Base-by-base conservation (phyloP, 2,329 filamentous ascomycete species). In the Fusarium cyanostomum region DNA sequence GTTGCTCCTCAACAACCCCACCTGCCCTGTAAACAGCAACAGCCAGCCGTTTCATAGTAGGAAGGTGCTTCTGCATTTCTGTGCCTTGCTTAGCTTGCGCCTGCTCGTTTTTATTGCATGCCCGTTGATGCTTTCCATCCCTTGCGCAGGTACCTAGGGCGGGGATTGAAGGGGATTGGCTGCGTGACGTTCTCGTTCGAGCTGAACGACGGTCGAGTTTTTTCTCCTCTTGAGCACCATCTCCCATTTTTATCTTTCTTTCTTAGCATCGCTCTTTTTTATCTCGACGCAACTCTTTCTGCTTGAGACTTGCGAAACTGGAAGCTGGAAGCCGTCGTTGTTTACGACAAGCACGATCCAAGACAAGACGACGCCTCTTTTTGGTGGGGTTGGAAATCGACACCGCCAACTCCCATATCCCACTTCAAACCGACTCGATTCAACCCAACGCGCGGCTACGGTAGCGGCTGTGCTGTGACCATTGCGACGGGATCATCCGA, bases 1-100 rank as follows among this genome's bases (percentile, higher is more conserved):
- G 59, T 70, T 70, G 68, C 68, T 67, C 63, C 63, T 66, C 66
- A 69, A 65, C 68, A 61, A 67, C 60, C 67, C 67, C 52, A 62
- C 67, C 61, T 56, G 41, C 18, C 49, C 43, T 62, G 65, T 66
- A 69, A 65, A 67, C 52, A 59, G 62, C 43, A 67, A 62, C 62
- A 49, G 41, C 35, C 45, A 48, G 38, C 30, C 53, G 58, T 61
- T 57, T 63, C 55, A 57, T 37, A 64, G 52, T 53, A 39, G 39
- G 55, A 67, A 64, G 44, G 51, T 45, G 37, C 56, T 58, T 42
- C 37, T 56, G 43, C 35, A 26, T 16, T 37, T 27, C 7, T 11
- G 35, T 24, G 9, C 45, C 31, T 33, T 46, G 41, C 39, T 37
- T 62, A 59, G 57, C 62, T 66, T 59, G 49, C 39, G 46, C 53